Evolutionary conservation across 441 rosid species (phyloP).

Genomic region (Kokia cookei): DNA sequence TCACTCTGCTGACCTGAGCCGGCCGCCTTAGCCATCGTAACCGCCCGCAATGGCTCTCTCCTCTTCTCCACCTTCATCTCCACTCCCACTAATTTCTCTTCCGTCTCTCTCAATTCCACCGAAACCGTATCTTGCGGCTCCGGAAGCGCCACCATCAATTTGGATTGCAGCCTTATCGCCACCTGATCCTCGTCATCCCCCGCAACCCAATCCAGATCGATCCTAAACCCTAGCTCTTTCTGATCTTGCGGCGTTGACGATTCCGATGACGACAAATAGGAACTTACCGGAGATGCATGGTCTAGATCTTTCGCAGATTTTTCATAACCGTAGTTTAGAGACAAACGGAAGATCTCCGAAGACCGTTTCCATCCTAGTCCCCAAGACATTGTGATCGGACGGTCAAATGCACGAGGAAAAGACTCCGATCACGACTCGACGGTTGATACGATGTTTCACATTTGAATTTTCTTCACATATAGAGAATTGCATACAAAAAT

Average conservation of each 20-base stretch:
- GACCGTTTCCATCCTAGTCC: conserved; percentile 95
- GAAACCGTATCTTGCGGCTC: conserved; percentile 72
- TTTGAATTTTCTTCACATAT: neutral
- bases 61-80: conserved; percentile 75
- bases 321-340: conserved; percentile 66
- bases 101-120: conserved; percentile 41
- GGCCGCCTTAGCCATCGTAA: conserved; percentile 52
- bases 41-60: conserved; percentile 70
- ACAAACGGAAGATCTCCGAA: conserved; percentile 69
- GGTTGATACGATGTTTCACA: conserved; percentile 4
- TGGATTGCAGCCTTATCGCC: conserved; percentile 79
- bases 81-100: conserved; percentile 38
- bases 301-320: conserved; percentile 50
- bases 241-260: conserved; percentile 52
- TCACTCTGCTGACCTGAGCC: conserved; percentile 90
- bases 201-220: conserved; percentile 86
- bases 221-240: conserved; percentile 59
- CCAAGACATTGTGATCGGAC: conserved; percentile 59
- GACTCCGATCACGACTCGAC: conserved; percentile 13
- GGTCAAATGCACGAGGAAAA: neutral
- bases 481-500: neutral
- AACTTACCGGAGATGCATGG: conserved; percentile 37
- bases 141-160: conserved; percentile 90
- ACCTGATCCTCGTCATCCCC: conserved; percentile 93
- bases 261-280: conserved; percentile 26